Percentiles rank a stretch among this genome's conserved stretches.
These are phyloP conservation scores for Ambrosiella cleistominuta DNA, from an alignment of 2,329 filamentous ascomycete genomes.

Conservation along the genomic window DNA sequence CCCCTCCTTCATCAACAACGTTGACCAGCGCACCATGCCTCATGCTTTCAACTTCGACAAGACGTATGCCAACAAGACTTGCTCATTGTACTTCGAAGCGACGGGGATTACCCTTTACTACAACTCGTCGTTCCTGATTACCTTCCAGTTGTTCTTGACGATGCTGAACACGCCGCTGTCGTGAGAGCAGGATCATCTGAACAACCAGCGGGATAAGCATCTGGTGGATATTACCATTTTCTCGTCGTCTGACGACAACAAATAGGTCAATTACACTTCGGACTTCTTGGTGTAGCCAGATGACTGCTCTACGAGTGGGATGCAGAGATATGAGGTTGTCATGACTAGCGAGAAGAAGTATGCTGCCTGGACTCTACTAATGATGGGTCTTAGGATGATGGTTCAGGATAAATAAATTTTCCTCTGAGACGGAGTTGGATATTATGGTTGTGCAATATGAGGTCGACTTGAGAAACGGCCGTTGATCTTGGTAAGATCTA, in stretches of 20 bases:
- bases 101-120: slow-evolving; percentile 15
- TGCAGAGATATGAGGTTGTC: slow-evolving; percentile 11
- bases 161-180: slow-evolving; percentile 14
- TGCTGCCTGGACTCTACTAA: slow-evolving; percentile 1
- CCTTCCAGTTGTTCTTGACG: slow-evolving; percentile 18
- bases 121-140: slow-evolving; percentile 15
- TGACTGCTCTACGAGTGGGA: slow-evolving; percentile 2
- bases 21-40: slow-evolving; percentile 18
- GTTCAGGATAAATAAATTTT: not conserved
- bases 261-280: slow-evolving; percentile 11
- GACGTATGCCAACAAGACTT: slow-evolving; percentile 15
- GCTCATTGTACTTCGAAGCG: slow-evolving; percentile 16
- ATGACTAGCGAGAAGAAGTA: slow-evolving; percentile 7
- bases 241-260: slow-evolving; percentile 6
- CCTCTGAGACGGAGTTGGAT: not conserved
- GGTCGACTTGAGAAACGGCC: not conserved
- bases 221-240: slow-evolving; percentile 12
- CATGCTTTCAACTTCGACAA: slow-evolving; percentile 18
- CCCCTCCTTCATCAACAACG: slow-evolving; percentile 14
- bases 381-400: slow-evolving; percentile 7
- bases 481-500: not conserved
- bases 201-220: slow-evolving; percentile 17
- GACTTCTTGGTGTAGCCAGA: not conserved
- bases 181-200: slow-evolving; percentile 14
- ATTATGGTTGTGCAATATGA: not conserved